phyloP scores from a whole-genome alignment of 192 early-diverging fungal species.

The Backusella westeae region DNA sequence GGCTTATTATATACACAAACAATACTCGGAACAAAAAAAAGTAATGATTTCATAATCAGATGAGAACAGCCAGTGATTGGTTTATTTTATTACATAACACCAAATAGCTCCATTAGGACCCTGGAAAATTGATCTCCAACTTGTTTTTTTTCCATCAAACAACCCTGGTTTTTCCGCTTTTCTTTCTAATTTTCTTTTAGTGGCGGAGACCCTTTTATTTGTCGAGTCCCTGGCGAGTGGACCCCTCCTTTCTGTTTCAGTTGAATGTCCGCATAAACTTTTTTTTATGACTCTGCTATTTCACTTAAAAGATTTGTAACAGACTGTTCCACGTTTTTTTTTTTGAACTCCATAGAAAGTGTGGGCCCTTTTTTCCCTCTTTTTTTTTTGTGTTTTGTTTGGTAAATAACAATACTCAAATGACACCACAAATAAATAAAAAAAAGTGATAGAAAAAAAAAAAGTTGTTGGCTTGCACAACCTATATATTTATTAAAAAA shows the following conservation, averaged over 20 bases:
- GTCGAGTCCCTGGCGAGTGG: conserved; percentile 1
- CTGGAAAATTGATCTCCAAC: conserved; percentile 6
- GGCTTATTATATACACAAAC: not conserved
- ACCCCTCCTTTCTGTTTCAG: conserved; percentile 1
- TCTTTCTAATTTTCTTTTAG: not conserved
- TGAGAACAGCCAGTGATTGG: not conserved
- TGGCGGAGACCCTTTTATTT: conserved; percentile 3
- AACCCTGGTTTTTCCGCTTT: conserved; percentile 4
- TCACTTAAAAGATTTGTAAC: not conserved
- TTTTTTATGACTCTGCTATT: not conserved
- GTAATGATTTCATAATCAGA: conserved; percentile 5
- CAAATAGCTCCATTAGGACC: not conserved
- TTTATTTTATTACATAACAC: conserved; percentile 5
- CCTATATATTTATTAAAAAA: not conserved
- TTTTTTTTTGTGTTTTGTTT: not conserved
- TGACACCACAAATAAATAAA: not conserved
- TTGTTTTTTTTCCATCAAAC: not conserved
- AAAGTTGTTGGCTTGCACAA: not conserved
- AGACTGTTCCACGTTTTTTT: not conserved
- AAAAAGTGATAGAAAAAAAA: not conserved
- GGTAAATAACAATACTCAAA: not conserved
- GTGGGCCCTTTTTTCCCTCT: not conserved
- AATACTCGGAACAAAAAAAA: not conserved
- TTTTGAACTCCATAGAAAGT: not conserved
- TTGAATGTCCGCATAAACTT: not conserved